Percentiles rank a stretch among this genome's conserved stretches.
Evolutionary conservation across 306 rosid genomes (phyloP).

Genomic region (Purshia tridentata): DNA sequence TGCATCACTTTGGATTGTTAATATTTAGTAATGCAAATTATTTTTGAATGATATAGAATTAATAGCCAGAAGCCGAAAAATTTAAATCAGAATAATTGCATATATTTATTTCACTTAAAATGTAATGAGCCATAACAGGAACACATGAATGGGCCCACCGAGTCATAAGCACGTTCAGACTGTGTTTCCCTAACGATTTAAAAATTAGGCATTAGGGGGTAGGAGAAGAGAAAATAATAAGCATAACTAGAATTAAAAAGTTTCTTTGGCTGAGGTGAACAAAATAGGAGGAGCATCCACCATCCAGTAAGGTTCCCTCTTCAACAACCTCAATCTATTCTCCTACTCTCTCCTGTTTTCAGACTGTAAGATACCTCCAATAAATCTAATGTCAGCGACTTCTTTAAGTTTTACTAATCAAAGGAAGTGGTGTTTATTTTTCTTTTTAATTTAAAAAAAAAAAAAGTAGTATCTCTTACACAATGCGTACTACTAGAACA

Average conservation of each 20-base stretch:
- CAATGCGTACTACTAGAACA: neutral
- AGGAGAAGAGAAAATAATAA: neutral
- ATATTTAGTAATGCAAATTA: conserved; percentile 18
- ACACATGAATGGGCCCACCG: neutral
- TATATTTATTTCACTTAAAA: neutral
- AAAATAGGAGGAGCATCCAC: neutral
- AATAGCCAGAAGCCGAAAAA: neutral
- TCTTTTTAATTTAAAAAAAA: neutral
- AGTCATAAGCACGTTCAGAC: neutral
- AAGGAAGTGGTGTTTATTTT: neutral
- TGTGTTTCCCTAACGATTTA: neutral
- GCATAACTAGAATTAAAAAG: neutral
- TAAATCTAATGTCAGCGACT: neutral
- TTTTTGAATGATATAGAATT: neutral
- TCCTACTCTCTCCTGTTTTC: neutral
- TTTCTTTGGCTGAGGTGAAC: neutral
- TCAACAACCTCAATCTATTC: neutral
- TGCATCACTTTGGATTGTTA: conserved; percentile 35
- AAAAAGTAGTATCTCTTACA: neutral
- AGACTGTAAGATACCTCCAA: neutral
- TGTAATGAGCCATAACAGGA: neutral
- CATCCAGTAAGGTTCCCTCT: neutral
- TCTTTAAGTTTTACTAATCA: neutral
- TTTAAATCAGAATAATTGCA: neutral
- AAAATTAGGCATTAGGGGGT: neutral